Base-by-base conservation (phyloP, 2,329 filamentous ascomycete genomes). In the Trichoderma lentiforme region DNA sequence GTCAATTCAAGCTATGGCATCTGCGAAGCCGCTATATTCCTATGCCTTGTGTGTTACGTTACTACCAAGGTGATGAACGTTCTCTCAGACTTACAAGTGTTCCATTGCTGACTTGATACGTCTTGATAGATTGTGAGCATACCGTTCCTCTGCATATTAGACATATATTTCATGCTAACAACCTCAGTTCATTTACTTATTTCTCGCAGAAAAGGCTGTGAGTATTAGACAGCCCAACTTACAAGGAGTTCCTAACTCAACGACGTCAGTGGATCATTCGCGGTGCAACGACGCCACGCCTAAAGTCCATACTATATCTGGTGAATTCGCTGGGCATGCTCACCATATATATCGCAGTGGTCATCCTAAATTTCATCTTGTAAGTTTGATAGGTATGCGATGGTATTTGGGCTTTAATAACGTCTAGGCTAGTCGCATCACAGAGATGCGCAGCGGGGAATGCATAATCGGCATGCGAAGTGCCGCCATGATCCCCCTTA, bases 381-480 rank as follows among this genome's bases (percentile, higher is more conserved):
- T 90, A 82, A 74, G 86, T 76, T n/a, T 21, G 64, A 15, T 4
- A 58, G 3, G 0, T 5, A n/a, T 28, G 1, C 1, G 30, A 32
- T 21, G 5, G 8, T 3, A 11, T 30, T 7, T 15, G n/a, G 1
- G 0, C 28, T 7, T 5, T 21, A 24, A 47, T 72, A 57, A 74
- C 28, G 5, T 12, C 6, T 2, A 12, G n/a, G 24, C 12, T 72
- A 89, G 87, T 75, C 89, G 89, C 5, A 88, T 90, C 58, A 85
- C 87, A 3, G 84, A 84, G 70, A 85, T 90, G 67, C 81, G 87
- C 3, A 77, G 87, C 12, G 86, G 86, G 2, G 79, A 85, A 57
- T 92, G 90, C 75, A 85, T 88, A 71, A 90, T 91, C 70, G 90
- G 90, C 21, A 89, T 91, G 85, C 80, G 87, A 75, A 86, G 82